Percentiles rank a stretch among this genome's conserved stretches.
These are phyloP conservation scores for Punica granatum DNA, from an alignment of 345 rosid genomes.

Conservation along the genomic window DNA sequence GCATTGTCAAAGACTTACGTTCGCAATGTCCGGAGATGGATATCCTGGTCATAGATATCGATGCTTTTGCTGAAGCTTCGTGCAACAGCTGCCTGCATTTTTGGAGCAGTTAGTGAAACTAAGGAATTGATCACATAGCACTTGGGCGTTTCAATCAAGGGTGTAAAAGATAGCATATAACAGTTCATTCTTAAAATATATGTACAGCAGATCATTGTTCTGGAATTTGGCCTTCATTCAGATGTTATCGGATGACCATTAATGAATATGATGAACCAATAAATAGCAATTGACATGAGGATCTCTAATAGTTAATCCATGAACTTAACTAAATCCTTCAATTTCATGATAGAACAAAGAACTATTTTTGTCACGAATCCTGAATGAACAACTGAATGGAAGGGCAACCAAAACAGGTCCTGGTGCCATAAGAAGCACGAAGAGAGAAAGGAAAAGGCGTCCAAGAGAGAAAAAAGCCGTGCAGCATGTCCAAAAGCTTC, in stretches of 20 bases:
- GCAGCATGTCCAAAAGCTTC: background rate
- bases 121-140: too few relatives aligned
- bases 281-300: background rate
- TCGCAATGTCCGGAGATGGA: slow-evolving; percentile 44
- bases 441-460: too few relatives aligned
- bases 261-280: background rate
- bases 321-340: background rate
- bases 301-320: background rate
- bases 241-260: too few relatives aligned
- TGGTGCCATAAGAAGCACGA: background rate
- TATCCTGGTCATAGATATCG: slow-evolving; percentile 73
- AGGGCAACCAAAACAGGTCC: background rate
- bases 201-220: too few relatives aligned
- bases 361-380: background rate
- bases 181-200: too few relatives aligned
- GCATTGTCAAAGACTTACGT: slow-evolving; percentile 30
- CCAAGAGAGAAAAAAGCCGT: background rate
- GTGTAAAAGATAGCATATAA: too few relatives aligned
- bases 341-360: background rate
- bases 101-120: slow-evolving; percentile 5
- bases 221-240: too few relatives aligned
- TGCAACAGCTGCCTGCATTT: slow-evolving; percentile 55
- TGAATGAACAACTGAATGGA: background rate
- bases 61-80: slow-evolving; percentile 49
- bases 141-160: too few relatives aligned